A percentile compares a stretch with the other conserved stretches of the same genome.
phyloP scores from a whole-genome alignment of 2,329 filamentous ascomycete species.

The Emericellopsis atlantica region DNA sequence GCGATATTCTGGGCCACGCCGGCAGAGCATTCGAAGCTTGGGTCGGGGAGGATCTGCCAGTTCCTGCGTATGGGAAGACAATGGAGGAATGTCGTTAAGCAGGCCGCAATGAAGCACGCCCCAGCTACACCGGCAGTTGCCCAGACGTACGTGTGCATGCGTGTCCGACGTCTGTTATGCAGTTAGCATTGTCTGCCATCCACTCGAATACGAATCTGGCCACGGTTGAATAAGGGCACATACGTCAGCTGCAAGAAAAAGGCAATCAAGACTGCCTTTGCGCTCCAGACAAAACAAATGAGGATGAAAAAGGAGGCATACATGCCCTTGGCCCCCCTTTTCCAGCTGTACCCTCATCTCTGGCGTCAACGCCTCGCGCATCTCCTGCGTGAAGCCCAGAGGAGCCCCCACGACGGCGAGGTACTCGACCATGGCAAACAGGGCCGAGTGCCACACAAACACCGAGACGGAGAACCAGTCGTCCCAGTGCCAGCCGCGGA shows the following conservation, averaged over 20 bases:
- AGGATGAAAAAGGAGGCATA: conserved; percentile 4
- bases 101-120: conserved; percentile 2
- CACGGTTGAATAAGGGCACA: too few species aligned
- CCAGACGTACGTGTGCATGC: conserved; percentile 1
- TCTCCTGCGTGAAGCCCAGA: conserved; percentile 2
- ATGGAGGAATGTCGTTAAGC: conserved; percentile 1
- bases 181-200: too few species aligned
- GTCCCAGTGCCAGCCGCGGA: conserved; percentile 1
- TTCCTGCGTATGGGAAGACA: conserved; percentile 1
- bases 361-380: conserved; percentile 2
- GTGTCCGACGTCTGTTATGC: background rate
- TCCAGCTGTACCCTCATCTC: conserved; percentile 1
- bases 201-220: too few species aligned
- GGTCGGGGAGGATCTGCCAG: conserved; percentile 3
- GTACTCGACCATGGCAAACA: conserved; percentile 3
- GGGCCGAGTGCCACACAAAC: conserved; percentile 2
- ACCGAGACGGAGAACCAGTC: conserved; percentile 3
- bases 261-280: conserved; percentile 1
- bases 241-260: conserved; percentile 3
- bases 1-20: conserved; percentile 2
- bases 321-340: conserved; percentile 2
- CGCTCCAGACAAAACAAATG: conserved; percentile 2
- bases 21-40: conserved; percentile 2
- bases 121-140: background rate
- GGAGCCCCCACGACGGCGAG: conserved; percentile 1